Percentiles rank a stretch among this genome's conserved stretches.
These are phyloP conservation scores for Chytriomyces hyalinus DNA, from an alignment of 192 early-diverging fungal species.

Conservation along the genomic window DNA sequence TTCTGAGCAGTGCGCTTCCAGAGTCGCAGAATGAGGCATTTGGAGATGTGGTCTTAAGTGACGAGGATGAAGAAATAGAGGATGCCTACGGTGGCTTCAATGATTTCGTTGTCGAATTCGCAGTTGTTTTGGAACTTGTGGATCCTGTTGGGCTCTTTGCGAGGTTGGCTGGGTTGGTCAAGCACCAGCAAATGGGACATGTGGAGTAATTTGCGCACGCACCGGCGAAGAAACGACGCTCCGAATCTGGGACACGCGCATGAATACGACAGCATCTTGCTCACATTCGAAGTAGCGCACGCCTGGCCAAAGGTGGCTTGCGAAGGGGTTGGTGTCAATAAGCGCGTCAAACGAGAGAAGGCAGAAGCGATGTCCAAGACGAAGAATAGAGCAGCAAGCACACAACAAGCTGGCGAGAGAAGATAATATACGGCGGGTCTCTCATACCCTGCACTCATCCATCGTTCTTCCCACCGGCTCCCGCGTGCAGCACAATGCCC, in stretches of 20 bases:
- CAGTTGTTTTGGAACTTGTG: neutral
- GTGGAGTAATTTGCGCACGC: neutral
- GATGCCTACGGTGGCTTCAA: neutral
- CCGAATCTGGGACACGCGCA: constrained; percentile 22
- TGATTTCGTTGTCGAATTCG: neutral
- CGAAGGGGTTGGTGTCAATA: too few species aligned
- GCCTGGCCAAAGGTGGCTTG: too few species aligned
- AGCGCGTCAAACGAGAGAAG: too few species aligned
- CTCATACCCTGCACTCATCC: too few species aligned
- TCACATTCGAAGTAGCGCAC: constrained; percentile 54
- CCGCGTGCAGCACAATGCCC: constrained; percentile 83
- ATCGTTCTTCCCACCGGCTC: too few species aligned
- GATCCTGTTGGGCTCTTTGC: too few species aligned
- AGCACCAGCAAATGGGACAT: neutral
- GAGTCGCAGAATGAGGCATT: neutral
- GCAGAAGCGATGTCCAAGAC: too few species aligned
- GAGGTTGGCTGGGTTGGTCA: neutral
- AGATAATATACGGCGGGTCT: too few species aligned
- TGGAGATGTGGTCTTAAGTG: neutral
- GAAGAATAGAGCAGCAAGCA: too few species aligned
- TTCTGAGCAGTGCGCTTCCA: too few species aligned
- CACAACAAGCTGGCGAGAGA: too few species aligned
- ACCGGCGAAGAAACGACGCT: neutral
- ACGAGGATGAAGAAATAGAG: too few species aligned
- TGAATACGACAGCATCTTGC: constrained; percentile 47